These are phyloP conservation scores for Emmonsiellopsis sp. DNA, from an alignment of 2,329 filamentous ascomycete genomes.

Conservation along the genomic window DNA sequence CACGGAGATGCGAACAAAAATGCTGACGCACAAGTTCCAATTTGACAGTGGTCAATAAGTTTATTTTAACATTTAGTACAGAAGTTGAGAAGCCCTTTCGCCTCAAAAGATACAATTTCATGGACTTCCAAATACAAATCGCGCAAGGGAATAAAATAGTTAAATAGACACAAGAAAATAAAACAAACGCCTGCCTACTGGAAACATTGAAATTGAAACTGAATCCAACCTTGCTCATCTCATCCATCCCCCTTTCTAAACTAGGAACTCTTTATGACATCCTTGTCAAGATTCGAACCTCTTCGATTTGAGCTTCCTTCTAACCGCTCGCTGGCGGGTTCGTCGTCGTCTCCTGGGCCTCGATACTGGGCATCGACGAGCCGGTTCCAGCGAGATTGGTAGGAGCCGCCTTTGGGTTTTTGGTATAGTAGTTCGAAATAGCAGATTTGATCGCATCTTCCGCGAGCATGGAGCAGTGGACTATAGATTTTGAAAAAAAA, in stretches of 20 bases:
- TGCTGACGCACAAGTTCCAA: too few species aligned
- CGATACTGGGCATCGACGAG: slow-evolving; percentile 57
- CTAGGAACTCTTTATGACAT: neutral
- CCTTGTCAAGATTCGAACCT: neutral
- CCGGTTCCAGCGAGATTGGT: slow-evolving; percentile 72
- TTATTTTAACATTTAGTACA: neutral
- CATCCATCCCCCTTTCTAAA: neutral
- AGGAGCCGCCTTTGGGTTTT: slow-evolving; percentile 67
- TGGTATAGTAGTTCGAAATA: slow-evolving; percentile 83
- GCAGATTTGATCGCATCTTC: slow-evolving; percentile 90
- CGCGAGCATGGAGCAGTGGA: slow-evolving; percentile 87
- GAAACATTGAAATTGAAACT: neutral
- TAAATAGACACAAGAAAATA: neutral
- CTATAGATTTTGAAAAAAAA: slow-evolving; percentile 41
- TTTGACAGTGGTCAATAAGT: slow-evolving; percentile 5
- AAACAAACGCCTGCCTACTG: neutral
- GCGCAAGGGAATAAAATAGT: neutral
- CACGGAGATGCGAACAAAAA: too few species aligned
- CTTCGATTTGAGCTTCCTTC: neutral
- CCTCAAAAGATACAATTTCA: slow-evolving; percentile 1
- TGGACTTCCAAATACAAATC: neutral
- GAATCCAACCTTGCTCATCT: neutral
- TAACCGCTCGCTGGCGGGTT: neutral
- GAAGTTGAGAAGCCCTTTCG: neutral
- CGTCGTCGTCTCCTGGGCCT: slow-evolving; percentile 32